Evolutionary conservation across 768 basidiomycete species (phyloP).

Genomic region (Lentinula boryana): DNA sequence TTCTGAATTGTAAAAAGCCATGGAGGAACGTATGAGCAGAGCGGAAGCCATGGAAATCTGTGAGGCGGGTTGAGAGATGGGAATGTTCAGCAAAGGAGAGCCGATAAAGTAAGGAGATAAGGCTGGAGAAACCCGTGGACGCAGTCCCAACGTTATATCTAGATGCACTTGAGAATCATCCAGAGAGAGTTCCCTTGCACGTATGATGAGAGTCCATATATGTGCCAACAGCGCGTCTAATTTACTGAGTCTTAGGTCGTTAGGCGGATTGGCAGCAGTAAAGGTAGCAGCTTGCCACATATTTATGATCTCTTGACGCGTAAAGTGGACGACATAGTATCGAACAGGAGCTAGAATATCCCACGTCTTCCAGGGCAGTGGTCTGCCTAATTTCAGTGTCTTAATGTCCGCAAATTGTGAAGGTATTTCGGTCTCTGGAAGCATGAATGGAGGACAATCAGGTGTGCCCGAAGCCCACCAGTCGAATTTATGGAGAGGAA

Average conservation of each 20-base stretch:
- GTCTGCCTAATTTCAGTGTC: constrained; percentile 11
- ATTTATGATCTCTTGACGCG: constrained; percentile 18
- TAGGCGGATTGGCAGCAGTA: not conserved
- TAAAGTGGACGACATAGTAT: constrained; percentile 21
- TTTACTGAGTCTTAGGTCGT: constrained; percentile 19
- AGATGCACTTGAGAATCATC: constrained; percentile 18
- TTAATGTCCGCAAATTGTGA: constrained; percentile 3
- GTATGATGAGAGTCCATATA: constrained; percentile 27
- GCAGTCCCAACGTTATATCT: constrained; percentile 21
- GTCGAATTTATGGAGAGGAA: constrained; percentile 25
- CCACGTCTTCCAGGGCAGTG: constrained; percentile 24
- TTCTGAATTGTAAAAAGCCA: constrained; percentile 18
- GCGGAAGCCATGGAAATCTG: constrained; percentile 12
- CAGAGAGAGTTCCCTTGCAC: constrained; percentile 18
- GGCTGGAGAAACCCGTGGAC: constrained; percentile 17
- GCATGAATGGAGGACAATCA: constrained; percentile 14
- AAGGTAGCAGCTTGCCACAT: constrained; percentile 22
- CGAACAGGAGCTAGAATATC: constrained; percentile 19
- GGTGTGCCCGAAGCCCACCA: constrained; percentile 20
- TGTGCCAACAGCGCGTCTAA: constrained; percentile 30
- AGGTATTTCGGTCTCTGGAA: constrained; percentile 14
- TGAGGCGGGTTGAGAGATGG: constrained; percentile 12
- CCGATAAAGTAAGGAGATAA: constrained; percentile 23
- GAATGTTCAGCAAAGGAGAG: constrained; percentile 24
- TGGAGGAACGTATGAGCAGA: constrained; percentile 19